phyloP scores from a whole-genome alignment of 768 basidiomycete species.

The Boletus tomentosulus region DNA sequence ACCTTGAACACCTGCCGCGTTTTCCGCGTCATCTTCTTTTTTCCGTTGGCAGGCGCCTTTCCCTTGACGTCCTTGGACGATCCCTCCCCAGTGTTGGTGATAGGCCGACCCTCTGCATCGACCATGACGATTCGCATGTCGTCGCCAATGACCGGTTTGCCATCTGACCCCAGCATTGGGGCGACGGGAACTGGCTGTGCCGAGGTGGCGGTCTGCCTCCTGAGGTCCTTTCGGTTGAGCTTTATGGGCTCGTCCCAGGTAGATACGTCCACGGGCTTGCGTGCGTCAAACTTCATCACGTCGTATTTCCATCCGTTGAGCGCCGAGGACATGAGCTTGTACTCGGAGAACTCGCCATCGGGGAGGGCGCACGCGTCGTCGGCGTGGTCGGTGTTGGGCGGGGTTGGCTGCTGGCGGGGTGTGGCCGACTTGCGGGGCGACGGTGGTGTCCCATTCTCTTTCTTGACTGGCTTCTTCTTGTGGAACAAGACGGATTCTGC shows the following conservation, averaged over 20 bases:
- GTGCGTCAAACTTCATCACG: slow-evolving; percentile 86
- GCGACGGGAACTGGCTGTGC: slow-evolving; percentile 50
- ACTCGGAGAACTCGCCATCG: slow-evolving; percentile 69
- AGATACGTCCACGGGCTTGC: slow-evolving; percentile 65
- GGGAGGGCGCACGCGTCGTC: slow-evolving; percentile 56
- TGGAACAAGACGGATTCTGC: slow-evolving; percentile 59
- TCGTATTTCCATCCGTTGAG: slow-evolving; percentile 90
- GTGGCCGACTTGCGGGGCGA: slow-evolving; percentile 36
- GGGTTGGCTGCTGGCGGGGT: slow-evolving; percentile 39
- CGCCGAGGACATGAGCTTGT: slow-evolving; percentile 71
- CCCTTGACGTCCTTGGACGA: slow-evolving; percentile 38
- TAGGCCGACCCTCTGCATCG: slow-evolving; percentile 71
- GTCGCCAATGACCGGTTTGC: slow-evolving; percentile 74
- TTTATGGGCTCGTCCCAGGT: slow-evolving; percentile 74
- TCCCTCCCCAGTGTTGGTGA: slow-evolving; percentile 35
- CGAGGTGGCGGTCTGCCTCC: slow-evolving; percentile 41
- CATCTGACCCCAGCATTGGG: slow-evolving; percentile 79
- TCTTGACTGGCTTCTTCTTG: slow-evolving; percentile 49
- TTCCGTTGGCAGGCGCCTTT: slow-evolving; percentile 43
- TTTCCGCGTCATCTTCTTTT: slow-evolving; percentile 80
- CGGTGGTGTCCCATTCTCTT: slow-evolving; percentile 17
- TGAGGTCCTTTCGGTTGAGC: slow-evolving; percentile 81
- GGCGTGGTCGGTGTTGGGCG: slow-evolving; percentile 39
- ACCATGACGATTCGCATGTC: slow-evolving; percentile 81
- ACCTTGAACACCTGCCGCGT: slow-evolving; percentile 79